These are phyloP conservation scores for Boletus bicolor DNA, from an alignment of 768 basidiomycete genomes.

Conservation along the genomic window DNA sequence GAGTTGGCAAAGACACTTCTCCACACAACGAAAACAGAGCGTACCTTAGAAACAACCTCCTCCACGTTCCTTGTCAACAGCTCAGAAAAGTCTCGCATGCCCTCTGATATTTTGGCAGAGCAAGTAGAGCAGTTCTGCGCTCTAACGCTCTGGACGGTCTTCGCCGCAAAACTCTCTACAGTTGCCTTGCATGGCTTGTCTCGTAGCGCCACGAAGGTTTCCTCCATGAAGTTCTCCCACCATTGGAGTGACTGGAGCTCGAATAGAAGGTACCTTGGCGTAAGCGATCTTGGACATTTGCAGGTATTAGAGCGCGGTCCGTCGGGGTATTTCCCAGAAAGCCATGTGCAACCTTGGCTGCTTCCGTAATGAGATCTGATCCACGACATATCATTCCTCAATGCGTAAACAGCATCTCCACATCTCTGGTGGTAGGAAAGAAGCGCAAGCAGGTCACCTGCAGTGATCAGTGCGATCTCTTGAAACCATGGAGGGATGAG, in stretches of 20 bases:
- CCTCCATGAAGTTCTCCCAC: constrained; percentile 23
- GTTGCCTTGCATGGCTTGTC: constrained; percentile 21
- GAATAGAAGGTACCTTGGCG: background rate
- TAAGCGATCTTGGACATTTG: background rate
- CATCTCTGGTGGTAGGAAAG: constrained; percentile 21
- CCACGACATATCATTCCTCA: constrained; percentile 8
- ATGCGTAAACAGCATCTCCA: constrained; percentile 4
- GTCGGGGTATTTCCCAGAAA: background rate
- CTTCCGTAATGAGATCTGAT: constrained; percentile 12
- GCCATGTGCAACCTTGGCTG: background rate
- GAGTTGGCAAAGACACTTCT: background rate
- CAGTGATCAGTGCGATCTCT: constrained; percentile 29
- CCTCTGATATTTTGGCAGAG: background rate
- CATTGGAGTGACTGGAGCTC: background rate
- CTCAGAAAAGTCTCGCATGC: constrained; percentile 11
- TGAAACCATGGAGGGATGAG: constrained; percentile 20
- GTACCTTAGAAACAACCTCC: constrained; percentile 6
- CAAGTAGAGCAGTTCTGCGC: background rate
- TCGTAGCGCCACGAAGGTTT: constrained; percentile 5
- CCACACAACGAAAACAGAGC: background rate
- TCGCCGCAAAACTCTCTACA: background rate
- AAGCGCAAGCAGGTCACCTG: constrained; percentile 24
- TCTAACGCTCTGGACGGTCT: background rate
- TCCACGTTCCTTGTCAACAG: constrained; percentile 5
- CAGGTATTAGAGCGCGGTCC: background rate